A percentile compares a stretch with the other conserved stretches of the same genome.
These are phyloP conservation scores for Metschnikowia sp. DNA, from an alignment of 805 yeast genomes.

Conservation along the genomic window DNA sequence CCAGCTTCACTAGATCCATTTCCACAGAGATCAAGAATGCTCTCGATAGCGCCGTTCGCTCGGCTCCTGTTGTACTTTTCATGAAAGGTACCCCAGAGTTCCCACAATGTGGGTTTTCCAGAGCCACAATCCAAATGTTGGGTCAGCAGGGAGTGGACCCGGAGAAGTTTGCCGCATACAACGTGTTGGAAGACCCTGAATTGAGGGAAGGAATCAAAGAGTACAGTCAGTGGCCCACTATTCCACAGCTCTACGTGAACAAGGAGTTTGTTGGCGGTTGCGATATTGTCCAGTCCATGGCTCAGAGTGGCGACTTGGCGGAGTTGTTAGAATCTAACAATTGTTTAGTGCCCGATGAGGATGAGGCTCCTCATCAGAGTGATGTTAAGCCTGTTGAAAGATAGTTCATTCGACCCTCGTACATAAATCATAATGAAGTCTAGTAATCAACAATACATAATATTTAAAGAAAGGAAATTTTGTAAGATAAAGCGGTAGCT, in stretches of 20 bases:
- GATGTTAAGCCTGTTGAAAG: slow-evolving; percentile 38
- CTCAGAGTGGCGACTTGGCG: slow-evolving; percentile 84
- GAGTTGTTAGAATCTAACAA: slow-evolving; percentile 76
- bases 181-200: slow-evolving; percentile 92
- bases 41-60: slow-evolving; percentile 76
- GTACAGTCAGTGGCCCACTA: slow-evolving; percentile 96
- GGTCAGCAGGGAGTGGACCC: slow-evolving; percentile 99
- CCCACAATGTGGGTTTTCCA: slow-evolving; percentile 96
- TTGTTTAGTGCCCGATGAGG: slow-evolving; percentile 78
- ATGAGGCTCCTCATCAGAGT: slow-evolving; percentile 30
- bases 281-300: slow-evolving; percentile 90
- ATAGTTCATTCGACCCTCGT: slow-evolving; percentile 4
- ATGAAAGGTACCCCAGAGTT: slow-evolving; percentile 99
- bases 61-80: slow-evolving; percentile 93
- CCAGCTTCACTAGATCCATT: slow-evolving; percentile 41
- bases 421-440: not conserved
- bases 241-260: slow-evolving; percentile 90
- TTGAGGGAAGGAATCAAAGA: slow-evolving; percentile 95
- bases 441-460: no score
- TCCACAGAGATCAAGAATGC: slow-evolving; percentile 80
- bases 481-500: no score
- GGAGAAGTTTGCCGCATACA: slow-evolving; percentile 91
- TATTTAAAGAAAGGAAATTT: no score
- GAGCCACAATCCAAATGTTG: slow-evolving; percentile 87
- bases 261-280: slow-evolving; percentile 97